These are phyloP conservation scores for Epichloe baconii DNA, from an alignment of 2,329 filamentous ascomycete genomes.

Conservation along the genomic window DNA sequence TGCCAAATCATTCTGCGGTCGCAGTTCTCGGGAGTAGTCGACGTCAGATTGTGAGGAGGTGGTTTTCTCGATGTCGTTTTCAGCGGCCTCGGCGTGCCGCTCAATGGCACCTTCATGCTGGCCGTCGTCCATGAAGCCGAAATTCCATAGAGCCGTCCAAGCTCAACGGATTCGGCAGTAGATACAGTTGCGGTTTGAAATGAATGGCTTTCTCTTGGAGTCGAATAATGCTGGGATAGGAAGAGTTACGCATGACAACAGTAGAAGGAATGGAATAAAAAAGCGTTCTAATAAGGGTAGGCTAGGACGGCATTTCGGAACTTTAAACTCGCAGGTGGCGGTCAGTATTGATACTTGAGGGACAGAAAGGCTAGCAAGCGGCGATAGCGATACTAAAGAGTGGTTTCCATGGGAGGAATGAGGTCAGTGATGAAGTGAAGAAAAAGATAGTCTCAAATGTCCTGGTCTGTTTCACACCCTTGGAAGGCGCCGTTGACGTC, in stretches of 20 bases:
- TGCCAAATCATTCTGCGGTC: conserved; percentile 24
- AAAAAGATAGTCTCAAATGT: background rate
- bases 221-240: background rate
- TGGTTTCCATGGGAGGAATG: background rate
- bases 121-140: conserved; percentile 27
- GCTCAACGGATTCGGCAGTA: background rate
- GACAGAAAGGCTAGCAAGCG: background rate
- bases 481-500: background rate
- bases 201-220: background rate
- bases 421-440: background rate
- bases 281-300: background rate
- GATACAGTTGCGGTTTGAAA: background rate
- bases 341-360: background rate
- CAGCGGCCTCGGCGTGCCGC: conserved; percentile 17
- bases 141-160: background rate
- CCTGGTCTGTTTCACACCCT: background rate
- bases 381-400: background rate
- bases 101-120: conserved; percentile 24
- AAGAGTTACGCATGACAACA: background rate
- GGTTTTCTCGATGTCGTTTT: conserved; percentile 11
- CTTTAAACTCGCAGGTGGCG: background rate
- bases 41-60: background rate
- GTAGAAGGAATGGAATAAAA: background rate
- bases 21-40: conserved; percentile 10
- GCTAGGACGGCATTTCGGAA: background rate